These are phyloP conservation scores for Sordariomycetes sp. DNA, from an alignment of 2,329 filamentous ascomycete genomes.

Conservation along the genomic window DNA sequence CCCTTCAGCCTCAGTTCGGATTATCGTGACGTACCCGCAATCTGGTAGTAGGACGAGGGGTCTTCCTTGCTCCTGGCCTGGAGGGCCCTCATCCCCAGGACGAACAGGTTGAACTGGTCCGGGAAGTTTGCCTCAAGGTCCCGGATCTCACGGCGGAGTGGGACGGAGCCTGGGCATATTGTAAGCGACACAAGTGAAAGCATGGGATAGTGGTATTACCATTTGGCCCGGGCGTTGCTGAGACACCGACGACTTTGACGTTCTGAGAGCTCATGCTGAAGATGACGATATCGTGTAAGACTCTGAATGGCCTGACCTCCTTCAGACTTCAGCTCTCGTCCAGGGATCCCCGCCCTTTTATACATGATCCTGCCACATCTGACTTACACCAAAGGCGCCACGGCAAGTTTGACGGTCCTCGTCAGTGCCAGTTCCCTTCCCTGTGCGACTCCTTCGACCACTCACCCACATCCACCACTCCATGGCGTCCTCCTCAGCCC, in stretches of 20 bases:
- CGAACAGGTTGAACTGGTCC: constrained; percentile 65
- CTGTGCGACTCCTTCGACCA: not conserved
- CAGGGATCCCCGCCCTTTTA: not conserved
- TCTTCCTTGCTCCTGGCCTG: constrained; percentile 55
- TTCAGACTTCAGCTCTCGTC: not conserved
- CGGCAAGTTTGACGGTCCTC: not conserved
- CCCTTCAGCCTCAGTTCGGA: not conserved
- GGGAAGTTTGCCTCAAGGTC: constrained; percentile 46
- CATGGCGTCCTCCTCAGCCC: not conserved
- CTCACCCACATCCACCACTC: not conserved
- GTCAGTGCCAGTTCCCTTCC: not conserved
- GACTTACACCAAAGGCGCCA: not conserved
- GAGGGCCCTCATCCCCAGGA: constrained; percentile 64
- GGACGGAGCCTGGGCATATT: not conserved
- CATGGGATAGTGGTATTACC: not conserved
- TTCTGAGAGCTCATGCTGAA: constrained; percentile 1
- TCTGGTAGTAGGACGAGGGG: constrained; percentile 64
- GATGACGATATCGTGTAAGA: not conserved
- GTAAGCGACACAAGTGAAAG: not conserved
- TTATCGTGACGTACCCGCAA: constrained; percentile 44
- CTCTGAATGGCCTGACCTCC: not conserved
- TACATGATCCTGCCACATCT: not conserved
- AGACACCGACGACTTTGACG: not conserved
- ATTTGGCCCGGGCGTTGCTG: not conserved
- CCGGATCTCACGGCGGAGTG: constrained; percentile 54